A percentile compares a stretch with the other conserved stretches of the same genome.
Conservation (phyloP, 2,329 filamentous ascomycete species). For the Nakataea oryzae region DNA sequence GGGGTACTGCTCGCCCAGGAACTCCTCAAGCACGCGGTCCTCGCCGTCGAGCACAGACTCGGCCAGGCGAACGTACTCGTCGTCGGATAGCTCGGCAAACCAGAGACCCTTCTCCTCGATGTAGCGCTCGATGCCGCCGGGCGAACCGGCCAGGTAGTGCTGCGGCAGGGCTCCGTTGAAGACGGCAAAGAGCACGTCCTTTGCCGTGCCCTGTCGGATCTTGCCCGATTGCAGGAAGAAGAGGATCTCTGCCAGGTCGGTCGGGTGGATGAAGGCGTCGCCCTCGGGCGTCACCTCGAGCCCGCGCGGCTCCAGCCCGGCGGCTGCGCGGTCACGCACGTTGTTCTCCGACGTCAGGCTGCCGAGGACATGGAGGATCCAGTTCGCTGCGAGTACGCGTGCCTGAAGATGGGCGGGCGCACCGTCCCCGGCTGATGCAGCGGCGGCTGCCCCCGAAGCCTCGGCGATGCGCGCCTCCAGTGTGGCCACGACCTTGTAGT, state of each 20-base stretch:
- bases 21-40: conserved; percentile 33
- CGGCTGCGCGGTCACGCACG: conserved; percentile 4
- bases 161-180: conserved; percentile 22
- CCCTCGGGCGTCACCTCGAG: conserved; percentile 29
- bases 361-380: conserved; percentile 68
- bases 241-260: conserved; percentile 39
- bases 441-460: background rate
- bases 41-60: conserved; percentile 32
- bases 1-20: conserved; percentile 33
- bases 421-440: conserved; percentile 10
- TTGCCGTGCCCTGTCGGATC: conserved; percentile 47
- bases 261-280: conserved; percentile 35
- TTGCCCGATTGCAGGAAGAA: conserved; percentile 32
- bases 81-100: conserved; percentile 38
- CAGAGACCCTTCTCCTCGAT: conserved; percentile 39
- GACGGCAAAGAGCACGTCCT: conserved; percentile 44
- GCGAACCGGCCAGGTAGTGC: conserved; percentile 22
- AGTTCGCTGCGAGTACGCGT: conserved; percentile 41
- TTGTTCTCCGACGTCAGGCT: conserved; percentile 46
- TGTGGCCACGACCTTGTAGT: conserved; percentile 52
- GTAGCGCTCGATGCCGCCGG: conserved; percentile 12
- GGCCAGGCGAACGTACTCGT: conserved; percentile 39
- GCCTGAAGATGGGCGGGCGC: conserved; percentile 22
- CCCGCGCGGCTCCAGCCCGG: conserved; percentile 3
- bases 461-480: conserved; percentile 21